Evolutionary conservation across 2,329 filamentous ascomycete genomes (phyloP).

Genomic region (Calonectria fujianensis): DNA sequence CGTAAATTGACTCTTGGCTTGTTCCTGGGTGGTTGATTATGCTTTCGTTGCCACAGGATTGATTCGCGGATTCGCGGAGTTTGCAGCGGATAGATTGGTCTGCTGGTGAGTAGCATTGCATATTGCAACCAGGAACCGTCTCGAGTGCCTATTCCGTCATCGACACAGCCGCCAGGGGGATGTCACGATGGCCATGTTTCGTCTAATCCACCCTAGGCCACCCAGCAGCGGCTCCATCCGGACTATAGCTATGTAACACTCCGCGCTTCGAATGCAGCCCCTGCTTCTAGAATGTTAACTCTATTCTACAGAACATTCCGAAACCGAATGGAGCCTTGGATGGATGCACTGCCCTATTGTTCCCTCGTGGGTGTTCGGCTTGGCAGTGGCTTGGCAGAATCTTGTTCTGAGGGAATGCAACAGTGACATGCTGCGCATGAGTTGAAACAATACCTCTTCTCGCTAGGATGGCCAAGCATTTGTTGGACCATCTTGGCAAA

Average conservation of each 20-base stretch:
- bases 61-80: background rate
- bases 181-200: slow-evolving; percentile 24
- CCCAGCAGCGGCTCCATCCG: slow-evolving; percentile 3
- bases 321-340: background rate
- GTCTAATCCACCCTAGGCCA: slow-evolving; percentile 7
- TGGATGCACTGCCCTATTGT: slow-evolving; percentile 10
- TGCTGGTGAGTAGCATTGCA: background rate
- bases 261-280: slow-evolving; percentile 15
- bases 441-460: background rate
- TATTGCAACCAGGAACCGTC: background rate
- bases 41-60: background rate
- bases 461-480: background rate
- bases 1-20: background rate
- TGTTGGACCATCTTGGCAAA: background rate
- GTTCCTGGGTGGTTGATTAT: background rate
- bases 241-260: slow-evolving; percentile 6
- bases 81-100: background rate
- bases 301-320: slow-evolving; percentile 6
- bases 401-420: slow-evolving; percentile 16
- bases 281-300: slow-evolving; percentile 22
- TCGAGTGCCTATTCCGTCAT: slow-evolving; percentile 10
- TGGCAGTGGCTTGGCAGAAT: slow-evolving; percentile 16
- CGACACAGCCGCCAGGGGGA: slow-evolving; percentile 4
- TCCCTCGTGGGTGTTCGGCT: background rate
- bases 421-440: slow-evolving; percentile 11